Conservation (phyloP, 306 rosid species). For the Quercus parvula region DNA sequence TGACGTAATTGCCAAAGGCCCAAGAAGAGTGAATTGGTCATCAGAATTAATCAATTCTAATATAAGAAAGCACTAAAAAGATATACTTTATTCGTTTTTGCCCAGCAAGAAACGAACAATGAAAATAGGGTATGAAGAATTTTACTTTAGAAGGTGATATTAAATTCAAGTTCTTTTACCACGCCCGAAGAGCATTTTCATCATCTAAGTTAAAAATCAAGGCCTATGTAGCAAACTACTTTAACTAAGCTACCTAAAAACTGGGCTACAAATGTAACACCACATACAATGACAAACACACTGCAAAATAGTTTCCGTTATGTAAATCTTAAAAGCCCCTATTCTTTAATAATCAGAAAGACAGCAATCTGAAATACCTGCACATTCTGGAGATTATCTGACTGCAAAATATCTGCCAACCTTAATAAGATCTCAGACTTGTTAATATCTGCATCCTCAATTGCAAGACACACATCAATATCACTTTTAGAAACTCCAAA, state of each 20-base stretch:
- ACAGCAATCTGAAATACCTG: constrained; percentile 57
- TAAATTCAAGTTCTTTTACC: neutral
- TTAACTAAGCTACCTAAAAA: neutral
- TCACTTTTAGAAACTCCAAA: constrained; percentile 94
- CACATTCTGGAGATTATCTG: constrained; percentile 84
- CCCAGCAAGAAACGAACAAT: neutral
- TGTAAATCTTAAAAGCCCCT: neutral
- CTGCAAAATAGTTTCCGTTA: neutral
- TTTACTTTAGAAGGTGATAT: neutral
- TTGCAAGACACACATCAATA: constrained; percentile 88
- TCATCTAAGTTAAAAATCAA: neutral
- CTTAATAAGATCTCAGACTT: constrained; percentile 72
- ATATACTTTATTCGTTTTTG: neutral
- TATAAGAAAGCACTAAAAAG: neutral
- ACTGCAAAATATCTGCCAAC: constrained; percentile 79
- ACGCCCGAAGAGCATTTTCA: neutral
- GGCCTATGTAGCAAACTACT: constrained; percentile 1
- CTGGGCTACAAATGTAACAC: constrained; percentile 1
- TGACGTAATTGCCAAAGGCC: neutral
- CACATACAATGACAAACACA: neutral
- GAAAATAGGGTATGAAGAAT: neutral
- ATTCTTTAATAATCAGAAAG: constrained; percentile 3
- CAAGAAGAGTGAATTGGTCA: neutral
- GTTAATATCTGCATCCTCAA: constrained; percentile 59
- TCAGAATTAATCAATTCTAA: neutral